Evolutionary conservation across 352 stramenopile genomes (phyloP).

Genomic region (Globisporangium uncinulatum): DNA sequence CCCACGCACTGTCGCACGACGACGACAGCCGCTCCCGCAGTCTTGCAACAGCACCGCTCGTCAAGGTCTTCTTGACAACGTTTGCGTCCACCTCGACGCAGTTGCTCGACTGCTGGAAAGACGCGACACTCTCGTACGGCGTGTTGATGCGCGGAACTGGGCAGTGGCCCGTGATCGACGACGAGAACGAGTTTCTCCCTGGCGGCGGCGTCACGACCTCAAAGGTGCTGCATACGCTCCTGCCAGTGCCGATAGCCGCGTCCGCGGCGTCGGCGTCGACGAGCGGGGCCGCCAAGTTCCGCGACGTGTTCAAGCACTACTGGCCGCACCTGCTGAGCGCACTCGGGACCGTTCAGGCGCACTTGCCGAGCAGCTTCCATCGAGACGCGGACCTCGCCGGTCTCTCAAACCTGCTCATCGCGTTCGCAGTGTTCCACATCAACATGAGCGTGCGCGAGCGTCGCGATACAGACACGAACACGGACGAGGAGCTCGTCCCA

Average conservation of each 20-base stretch:
- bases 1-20: conserved; percentile 17
- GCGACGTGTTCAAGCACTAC: conserved; percentile 45
- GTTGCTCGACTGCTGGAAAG: conserved; percentile 49
- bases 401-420: conserved; percentile 23
- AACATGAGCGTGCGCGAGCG: conserved; percentile 33
- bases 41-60: conserved; percentile 27
- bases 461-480: conserved; percentile 16
- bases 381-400: neutral
- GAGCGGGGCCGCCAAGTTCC: conserved; percentile 16
- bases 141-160: conserved; percentile 40
- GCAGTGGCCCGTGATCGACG: conserved; percentile 21
- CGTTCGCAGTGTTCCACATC: conserved; percentile 40
- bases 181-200: conserved; percentile 9
- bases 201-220: conserved; percentile 9
- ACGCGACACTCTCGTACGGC: conserved; percentile 36
- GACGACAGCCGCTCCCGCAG: conserved; percentile 11
- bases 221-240: conserved; percentile 17
- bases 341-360: conserved; percentile 27
- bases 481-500: conserved; percentile 21
- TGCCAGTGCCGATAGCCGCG: conserved; percentile 16
- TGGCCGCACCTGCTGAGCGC: conserved; percentile 51
- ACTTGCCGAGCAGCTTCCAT: conserved; percentile 16
- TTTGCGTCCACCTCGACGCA: conserved; percentile 31
- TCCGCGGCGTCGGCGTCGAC: conserved; percentile 6
- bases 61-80: conserved; percentile 51